Base-by-base conservation (phyloP, 306 rosid genomes). In the Astragalus membranaceus region DNA sequence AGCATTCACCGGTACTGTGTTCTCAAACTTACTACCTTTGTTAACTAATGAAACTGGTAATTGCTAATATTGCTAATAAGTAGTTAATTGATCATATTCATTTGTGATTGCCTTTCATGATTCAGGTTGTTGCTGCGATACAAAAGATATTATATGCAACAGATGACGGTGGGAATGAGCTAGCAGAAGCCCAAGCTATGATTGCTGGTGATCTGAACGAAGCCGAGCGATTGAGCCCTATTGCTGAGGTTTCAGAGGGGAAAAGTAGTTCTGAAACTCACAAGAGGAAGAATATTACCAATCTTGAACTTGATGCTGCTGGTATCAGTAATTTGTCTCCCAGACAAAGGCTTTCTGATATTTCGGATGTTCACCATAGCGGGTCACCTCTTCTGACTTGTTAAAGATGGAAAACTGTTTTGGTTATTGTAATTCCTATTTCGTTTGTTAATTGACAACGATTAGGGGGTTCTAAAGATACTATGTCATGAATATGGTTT, bases 101-200 rank as follows among this genome's bases (percentile, higher is more conserved):
- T 26, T 26, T 57, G 48, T 65, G 59, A 15, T 73, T 55, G 20
- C 8, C 7, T 8, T 64, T 53, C 5, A 13, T 78, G 64, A 8
- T 67, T 44, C 86, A 95, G 97, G 92, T 87, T 70, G 95, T 91
- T 51, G 89, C 76, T 2, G 99, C 97, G 7, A 77, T 94, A 37
- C 83, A 89, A 84, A 94, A 82, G 92, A 91, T 94, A 76, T 75
- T 94, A 8, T 94, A 94, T 85, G 97, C 97, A 37, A 67, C 91
- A 0, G 97, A 86, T 48, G 91, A 94, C 41, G 85, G 89, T 73
- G 92, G 88, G 48, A 75, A 88, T 0, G 92, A 90, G 47, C 84
- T 91, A 60, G 91, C 89, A 12, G 96, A 94, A 83, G 97, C 95
- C 78, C 96, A 91, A 83, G 97, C 96, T 32, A 83, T 94, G 82